phyloP scores from a whole-genome alignment of 2,329 filamentous ascomycete species.

The Herpotrichia juniperi region DNA sequence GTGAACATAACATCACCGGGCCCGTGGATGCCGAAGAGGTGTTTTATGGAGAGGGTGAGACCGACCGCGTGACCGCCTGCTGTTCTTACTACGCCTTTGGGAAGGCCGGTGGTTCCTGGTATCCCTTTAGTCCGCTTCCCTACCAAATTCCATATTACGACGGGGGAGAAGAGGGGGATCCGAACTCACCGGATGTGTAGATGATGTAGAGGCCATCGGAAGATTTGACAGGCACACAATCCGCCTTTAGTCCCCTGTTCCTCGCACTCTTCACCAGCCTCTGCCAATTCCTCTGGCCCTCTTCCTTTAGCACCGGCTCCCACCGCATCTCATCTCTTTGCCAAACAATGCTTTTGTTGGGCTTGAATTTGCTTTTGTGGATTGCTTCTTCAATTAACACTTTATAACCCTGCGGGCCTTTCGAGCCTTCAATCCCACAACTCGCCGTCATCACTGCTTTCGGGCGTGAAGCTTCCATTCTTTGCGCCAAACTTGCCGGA shows the following conservation, averaged over 20 bases:
- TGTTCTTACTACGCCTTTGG: constrained; percentile 83
- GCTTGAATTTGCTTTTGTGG: constrained; percentile 71
- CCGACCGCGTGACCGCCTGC: constrained; percentile 88
- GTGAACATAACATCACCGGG: constrained; percentile 84
- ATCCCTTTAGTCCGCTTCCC: not conserved
- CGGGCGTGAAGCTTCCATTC: constrained; percentile 82
- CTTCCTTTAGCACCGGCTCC: constrained; percentile 69
- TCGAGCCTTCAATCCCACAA: constrained; percentile 87
- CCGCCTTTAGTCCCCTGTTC: constrained; percentile 70
- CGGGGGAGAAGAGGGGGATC: not conserved
- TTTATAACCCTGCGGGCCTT: constrained; percentile 76
- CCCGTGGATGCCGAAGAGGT: constrained; percentile 81
- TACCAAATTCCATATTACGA: too few species aligned
- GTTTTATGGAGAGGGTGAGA: constrained; percentile 79
- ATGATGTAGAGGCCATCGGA: constrained; percentile 88
- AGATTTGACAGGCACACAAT: constrained; percentile 77
- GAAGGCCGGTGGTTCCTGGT: constrained; percentile 73
- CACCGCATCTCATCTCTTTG: constrained; percentile 81
- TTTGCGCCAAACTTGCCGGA: constrained; percentile 78
- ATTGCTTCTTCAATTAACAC: constrained; percentile 78
- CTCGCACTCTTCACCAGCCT: constrained; percentile 73
- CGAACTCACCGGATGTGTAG: constrained; percentile 70
- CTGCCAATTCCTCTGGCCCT: constrained; percentile 81
- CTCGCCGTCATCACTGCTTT: constrained; percentile 83
- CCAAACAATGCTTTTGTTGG: constrained; percentile 77